These are phyloP conservation scores for Kodamaea arcana DNA, from an alignment of 1,139 yeast species.

Conservation along the genomic window DNA sequence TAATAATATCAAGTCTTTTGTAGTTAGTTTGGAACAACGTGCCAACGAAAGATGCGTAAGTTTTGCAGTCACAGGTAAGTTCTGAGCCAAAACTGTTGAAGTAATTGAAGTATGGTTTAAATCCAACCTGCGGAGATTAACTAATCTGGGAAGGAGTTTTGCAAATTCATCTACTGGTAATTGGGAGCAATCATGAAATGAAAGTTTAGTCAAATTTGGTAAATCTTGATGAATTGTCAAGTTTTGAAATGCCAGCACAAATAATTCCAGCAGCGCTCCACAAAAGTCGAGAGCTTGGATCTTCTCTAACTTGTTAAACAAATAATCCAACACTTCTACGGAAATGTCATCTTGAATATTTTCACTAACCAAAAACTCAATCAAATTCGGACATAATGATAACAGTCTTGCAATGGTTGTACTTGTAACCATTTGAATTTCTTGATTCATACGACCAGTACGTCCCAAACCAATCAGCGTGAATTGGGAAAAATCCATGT, in stretches of 20 bases:
- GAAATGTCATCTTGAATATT: conserved; percentile 84
- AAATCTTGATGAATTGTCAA: conserved; percentile 21
- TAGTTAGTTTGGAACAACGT: conserved; percentile 71
- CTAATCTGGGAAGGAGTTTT: conserved; percentile 54
- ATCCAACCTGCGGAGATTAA: conserved; percentile 65
- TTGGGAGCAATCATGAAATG: conserved; percentile 87
- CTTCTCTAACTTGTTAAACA: conserved; percentile 57
- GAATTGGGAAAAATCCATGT: conserved; percentile 82
- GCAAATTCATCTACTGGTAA: conserved; percentile 55
- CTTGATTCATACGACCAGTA: conserved; percentile 84
- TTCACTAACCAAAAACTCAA: conserved; percentile 80
- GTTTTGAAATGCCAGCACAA: conserved; percentile 58
- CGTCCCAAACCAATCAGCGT: conserved; percentile 89
- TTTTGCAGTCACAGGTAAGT: conserved; percentile 49
- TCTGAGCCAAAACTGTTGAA: conserved; percentile 45
- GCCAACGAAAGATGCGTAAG: conserved; percentile 78
- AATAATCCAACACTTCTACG: conserved; percentile 49
- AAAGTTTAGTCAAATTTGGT: conserved; percentile 48
- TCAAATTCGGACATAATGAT: conserved; percentile 57
- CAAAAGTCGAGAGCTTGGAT: conserved; percentile 80
- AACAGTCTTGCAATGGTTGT: conserved; percentile 64
- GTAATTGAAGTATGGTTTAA: conserved; percentile 77
- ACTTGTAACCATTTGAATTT: conserved; percentile 85
- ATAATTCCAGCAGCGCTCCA: conserved; percentile 71
- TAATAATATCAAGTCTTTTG: conserved; percentile 69